Conservation (phyloP, 495 filamentous ascomycete species). For the Aspergillus cristatus region DNA sequence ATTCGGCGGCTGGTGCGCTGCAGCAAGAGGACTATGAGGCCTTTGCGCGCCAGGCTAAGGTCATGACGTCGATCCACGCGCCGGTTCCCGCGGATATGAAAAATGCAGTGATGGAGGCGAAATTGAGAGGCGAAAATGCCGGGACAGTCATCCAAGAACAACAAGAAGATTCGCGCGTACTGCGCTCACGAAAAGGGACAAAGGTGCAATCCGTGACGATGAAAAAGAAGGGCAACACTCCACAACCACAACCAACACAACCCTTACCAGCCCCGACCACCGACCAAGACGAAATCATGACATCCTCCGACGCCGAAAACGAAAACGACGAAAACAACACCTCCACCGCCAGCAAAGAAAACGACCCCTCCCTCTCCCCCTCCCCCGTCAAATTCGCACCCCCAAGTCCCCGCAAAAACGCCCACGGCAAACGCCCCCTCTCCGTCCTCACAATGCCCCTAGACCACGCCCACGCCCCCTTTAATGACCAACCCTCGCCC, state of each 20-base stretch:
- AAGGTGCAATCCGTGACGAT: slow-evolving; percentile 17
- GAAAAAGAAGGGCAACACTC: slow-evolving; percentile 13
- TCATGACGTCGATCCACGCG: slow-evolving; percentile 63
- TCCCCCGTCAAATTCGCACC: slow-evolving; percentile 22
- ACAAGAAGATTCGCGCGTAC: neutral
- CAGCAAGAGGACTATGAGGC: slow-evolving; percentile 53
- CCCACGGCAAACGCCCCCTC: slow-evolving; percentile 33
- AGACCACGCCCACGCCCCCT: slow-evolving; percentile 24
- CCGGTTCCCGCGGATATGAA: slow-evolving; percentile 37
- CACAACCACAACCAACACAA: slow-evolving; percentile 2
- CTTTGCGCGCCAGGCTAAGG: slow-evolving; percentile 50
- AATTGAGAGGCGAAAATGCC: slow-evolving; percentile 48
- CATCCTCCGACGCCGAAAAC: slow-evolving; percentile 18
- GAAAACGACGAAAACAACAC: slow-evolving; percentile 21
- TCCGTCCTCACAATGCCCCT: slow-evolving; percentile 27
- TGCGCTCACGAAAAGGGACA: slow-evolving; percentile 17
- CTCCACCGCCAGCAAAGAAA: no score
- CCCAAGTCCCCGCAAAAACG: slow-evolving; percentile 26
- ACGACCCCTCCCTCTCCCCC: slow-evolving; percentile 38
- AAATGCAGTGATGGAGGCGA: slow-evolving; percentile 44
- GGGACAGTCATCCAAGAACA: slow-evolving; percentile 16
- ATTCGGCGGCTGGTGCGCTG: slow-evolving; percentile 53
- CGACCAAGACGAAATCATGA: slow-evolving; percentile 2
- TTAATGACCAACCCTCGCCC: slow-evolving; percentile 8
- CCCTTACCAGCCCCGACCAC: slow-evolving; percentile 4